Conservation (phyloP, 208 protist species). For the Trypanosoma avium region DNA sequence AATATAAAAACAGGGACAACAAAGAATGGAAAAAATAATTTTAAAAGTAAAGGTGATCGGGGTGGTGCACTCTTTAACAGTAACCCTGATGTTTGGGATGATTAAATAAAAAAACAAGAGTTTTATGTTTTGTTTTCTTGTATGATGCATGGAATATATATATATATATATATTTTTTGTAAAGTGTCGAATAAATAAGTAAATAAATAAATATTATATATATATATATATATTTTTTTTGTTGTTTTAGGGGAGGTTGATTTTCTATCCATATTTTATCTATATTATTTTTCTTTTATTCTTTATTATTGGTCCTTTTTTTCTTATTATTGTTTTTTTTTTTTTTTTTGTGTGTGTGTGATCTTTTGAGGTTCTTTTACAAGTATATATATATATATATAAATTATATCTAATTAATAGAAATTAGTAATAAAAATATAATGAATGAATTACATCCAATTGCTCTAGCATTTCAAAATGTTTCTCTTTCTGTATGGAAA, state of each 20-base stretch:
- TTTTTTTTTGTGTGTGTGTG: conserved; percentile 4
- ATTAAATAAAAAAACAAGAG: neutral
- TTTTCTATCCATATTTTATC: neutral
- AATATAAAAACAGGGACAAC: too few relatives aligned
- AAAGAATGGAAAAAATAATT: conserved; percentile 1
- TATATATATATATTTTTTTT: neutral
- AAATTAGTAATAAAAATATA: too few relatives aligned
- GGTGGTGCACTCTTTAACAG: conserved; percentile 40
- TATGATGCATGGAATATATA: too few relatives aligned
- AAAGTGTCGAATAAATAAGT: too few relatives aligned
- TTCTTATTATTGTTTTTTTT: neutral
- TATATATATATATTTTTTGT: too few relatives aligned
- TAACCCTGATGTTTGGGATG: conserved; percentile 21
- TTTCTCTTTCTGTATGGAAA: conserved; percentile 27
- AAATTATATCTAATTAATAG: too few relatives aligned
- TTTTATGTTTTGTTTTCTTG: too few relatives aligned
- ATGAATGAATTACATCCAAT: too few relatives aligned
- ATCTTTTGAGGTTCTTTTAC: too few relatives aligned
- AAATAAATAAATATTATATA: neutral
- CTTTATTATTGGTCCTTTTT: neutral
- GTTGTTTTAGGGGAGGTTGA: neutral
- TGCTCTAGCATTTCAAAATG: conserved; percentile 8
- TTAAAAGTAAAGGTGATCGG: conserved; percentile 5
- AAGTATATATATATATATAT: too few relatives aligned
- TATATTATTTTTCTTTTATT: conserved; percentile 6